Base-by-base conservation (phyloP, 78 protist genomes). In the Chrysochromulina tobinii region DNA sequence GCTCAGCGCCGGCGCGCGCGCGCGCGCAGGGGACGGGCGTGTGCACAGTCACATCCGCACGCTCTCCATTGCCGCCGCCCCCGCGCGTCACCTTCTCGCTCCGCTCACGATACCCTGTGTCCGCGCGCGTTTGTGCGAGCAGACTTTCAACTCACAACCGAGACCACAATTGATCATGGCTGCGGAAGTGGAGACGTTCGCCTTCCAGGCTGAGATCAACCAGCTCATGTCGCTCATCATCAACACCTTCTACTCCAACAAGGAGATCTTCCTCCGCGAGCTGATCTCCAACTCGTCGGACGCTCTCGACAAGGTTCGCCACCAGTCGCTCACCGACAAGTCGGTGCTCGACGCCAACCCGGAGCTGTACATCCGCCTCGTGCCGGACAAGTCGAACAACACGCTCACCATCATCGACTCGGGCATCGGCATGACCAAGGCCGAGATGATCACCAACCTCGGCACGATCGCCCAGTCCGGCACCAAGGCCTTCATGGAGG, bases 361-460 rank as follows among this genome's bases (percentile, higher is more conserved):
- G 86, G 99, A 98, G 81, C 94, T 99, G 57, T 89, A 95, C 94
- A 99, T 99, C 93, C 81, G 75, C 69, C 83, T 99, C 87, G 94
- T 95, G 79, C 98, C 99, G 66, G 98, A 99, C 93, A 95, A 94
- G 95, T 98, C 83, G 88, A 83, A 90, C 94, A 97, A 97, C 83
- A 94, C 98, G n/a, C 92, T 99, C 57, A 96, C 97, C 86, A 91
- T 99, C 92, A 84, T 53, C 50, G 99, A 99, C 95, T 92, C 99
- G 1, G 99, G 99, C 94, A 91, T 99, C 91, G 99, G 99, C 90
- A 99, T 99, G 99, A 99, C 99, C 94, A 99, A 98, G 97, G 91
- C 96, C 1, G 99, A 99, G 92, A 92, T 99, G 90, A 94, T 99
- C 55, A 96, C 96, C 97, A 97, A 97, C 97, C 96, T 99, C 59